Base-by-base conservation (phyloP, 768 basidiomycete species). In the Tubosaeta sp. region DNA sequence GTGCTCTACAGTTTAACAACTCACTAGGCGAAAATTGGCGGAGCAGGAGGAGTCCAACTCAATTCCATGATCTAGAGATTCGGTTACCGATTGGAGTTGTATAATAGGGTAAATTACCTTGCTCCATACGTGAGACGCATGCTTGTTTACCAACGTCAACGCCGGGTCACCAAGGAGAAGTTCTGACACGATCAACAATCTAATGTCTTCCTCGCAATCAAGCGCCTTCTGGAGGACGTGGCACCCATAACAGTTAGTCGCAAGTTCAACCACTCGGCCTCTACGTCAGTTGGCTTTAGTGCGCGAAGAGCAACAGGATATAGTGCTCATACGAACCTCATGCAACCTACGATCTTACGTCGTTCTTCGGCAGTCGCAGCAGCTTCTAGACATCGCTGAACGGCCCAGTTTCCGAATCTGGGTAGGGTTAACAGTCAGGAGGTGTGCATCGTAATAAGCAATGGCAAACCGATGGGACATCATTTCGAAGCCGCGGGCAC, bases 401-500 rank as follows among this genome's bases (percentile, higher is more conserved):
- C 90, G 0, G 90, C 90, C 90, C 90, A 92, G 61, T 93, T 93
- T 2, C 91, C 91, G 57, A 93, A 93, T n/a, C 90, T 89, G 61
- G 51, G 50, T 22, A 53, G 52, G 54, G 44, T 26, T 29, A 45
- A 43, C 47, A 25, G 55, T 61, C 41, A 44, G 54, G 29, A 6
- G 33, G 44, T 12, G 34, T n/a, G 22, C 47, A 31, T 27, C 52
- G 47, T 56, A 17, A 57, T 2, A 17, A 22, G n/a, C 7, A 17
- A 27, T 42, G 43, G 34, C 17, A 29, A 53, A 86, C 86, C 88
- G 77, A 65, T 91, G 86, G 52, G 88, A 90, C 91, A 93, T 93
- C 91, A 92, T 92, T 66, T 93, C 91, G 56, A 88, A 89, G 1
- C 91, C 90, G 12, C 84, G 80, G 37, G 82, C 77, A 54, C 88